Evolutionary conservation across 495 filamentous ascomycete species (phyloP).

Genomic region (Tuber umbilicatum): DNA sequence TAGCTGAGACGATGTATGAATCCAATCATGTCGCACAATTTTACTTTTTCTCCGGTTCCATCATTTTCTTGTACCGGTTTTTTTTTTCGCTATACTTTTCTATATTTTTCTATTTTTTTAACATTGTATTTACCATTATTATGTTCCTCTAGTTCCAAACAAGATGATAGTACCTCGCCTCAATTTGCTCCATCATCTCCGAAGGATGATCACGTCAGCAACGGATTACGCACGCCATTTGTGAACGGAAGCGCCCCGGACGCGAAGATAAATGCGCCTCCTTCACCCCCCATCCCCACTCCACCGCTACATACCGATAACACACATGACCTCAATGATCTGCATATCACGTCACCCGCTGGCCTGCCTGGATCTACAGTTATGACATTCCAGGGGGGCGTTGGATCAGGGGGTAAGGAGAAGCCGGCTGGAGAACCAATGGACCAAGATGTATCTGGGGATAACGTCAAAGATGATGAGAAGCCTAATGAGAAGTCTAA

Average conservation of each 20-base stretch:
- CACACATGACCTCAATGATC: constrained; percentile 39
- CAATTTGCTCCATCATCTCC: constrained; percentile 37
- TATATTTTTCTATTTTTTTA: constrained; percentile 18
- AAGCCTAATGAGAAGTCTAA: constrained; percentile 7
- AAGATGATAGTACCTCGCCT: constrained; percentile 42
- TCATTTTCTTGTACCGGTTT: neutral
- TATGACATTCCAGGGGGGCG: constrained; percentile 29
- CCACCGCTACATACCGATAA: constrained; percentile 41
- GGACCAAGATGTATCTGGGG: constrained; percentile 3
- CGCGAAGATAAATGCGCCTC: constrained; percentile 41
- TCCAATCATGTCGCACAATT: constrained; percentile 20
- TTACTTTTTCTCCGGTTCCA: constrained; percentile 2
- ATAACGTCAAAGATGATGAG: constrained; percentile 9
- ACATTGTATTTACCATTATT: constrained; percentile 40
- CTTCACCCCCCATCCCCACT: constrained; percentile 41
- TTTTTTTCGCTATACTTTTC: constrained; percentile 34
- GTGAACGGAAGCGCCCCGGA: constrained; percentile 39
- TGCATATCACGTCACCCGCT: constrained; percentile 41
- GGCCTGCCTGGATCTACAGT: constrained; percentile 20
- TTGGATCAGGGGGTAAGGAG: neutral
- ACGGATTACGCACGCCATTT: constrained; percentile 30
- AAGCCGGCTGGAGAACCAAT: constrained; percentile 6
- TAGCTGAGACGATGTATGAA: constrained; percentile 32
- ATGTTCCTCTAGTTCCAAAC: constrained; percentile 41
- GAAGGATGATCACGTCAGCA: constrained; percentile 32